Evolutionary conservation across 192 early-diverging fungal genomes (phyloP), one percentile per base, ranked within the genome.

Genomic region (Nowakowskiella sp.): DNA sequence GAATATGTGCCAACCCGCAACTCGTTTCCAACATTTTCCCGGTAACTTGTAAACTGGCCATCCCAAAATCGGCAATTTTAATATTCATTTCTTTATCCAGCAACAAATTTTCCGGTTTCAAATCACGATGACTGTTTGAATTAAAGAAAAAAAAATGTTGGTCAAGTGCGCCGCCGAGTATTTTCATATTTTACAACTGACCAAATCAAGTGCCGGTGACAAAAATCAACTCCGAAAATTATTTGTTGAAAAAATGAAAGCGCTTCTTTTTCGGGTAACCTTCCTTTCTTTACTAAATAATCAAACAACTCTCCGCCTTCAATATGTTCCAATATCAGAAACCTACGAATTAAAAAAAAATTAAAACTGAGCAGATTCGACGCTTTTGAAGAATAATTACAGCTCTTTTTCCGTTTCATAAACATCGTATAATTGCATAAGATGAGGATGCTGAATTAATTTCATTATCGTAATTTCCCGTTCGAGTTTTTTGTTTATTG

Each of bases 51-150:
- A 78, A 46, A 19, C 55, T 92, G 3, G 95, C 94, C 59, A 99
- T 77, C 3, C 95, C 95, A 67, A 99, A 99, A 68, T 99, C 95
- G 0, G 94, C 94, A 44, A 99, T 88, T 62, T 99, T 99, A 32
- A 99, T 87, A 64, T 92, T 94, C 61, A 82, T 74, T 53, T 89
- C 83, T 6, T 84, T 80, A 68, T 97, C 92, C 36, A 99, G 74
- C 42, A 99, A 75, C 21, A 99, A 72, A 57, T 77, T 77, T 59
- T 80, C 77, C 28, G 77, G 79, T 31, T 81, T 81, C 13, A 81
- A 49, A 66, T 81, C 79, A 1, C 76, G 62, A 34, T 79, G 76
- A 54, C 76, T 80, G 22, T 31, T 21, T 1, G 29, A 30, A 36
- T 13, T 0, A 29, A 24, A 54, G 9, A 21, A 30, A 8, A 30